These are phyloP conservation scores for Fallopia convolvulus DNA, from an alignment of 148 eudicot species.

Conservation along the genomic window DNA sequence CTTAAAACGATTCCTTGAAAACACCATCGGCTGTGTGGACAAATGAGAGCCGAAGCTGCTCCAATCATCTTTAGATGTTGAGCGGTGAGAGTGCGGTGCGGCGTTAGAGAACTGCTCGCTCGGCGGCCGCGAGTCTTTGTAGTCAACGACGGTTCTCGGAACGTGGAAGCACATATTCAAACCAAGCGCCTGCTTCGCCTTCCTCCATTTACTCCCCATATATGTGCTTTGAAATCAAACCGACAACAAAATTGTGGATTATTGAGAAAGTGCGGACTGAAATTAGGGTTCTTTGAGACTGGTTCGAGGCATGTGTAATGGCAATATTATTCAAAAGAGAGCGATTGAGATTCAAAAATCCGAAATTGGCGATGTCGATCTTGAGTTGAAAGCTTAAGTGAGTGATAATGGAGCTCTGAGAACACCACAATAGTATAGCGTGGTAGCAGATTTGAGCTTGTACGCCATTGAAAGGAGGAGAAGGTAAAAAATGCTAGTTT, in stretches of 20 bases:
- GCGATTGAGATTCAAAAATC: no score
- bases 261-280: neutral
- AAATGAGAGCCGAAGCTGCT: no score
- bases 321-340: no score
- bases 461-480: conserved; percentile 10
- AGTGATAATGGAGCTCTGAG: conserved; percentile 1
- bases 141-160: conserved; percentile 25
- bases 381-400: neutral
- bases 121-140: conserved; percentile 21
- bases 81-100: conserved; percentile 19
- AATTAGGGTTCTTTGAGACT: conserved; percentile 17
- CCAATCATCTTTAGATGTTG: neutral
- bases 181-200: conserved; percentile 55
- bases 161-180: conserved; percentile 46
- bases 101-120: conserved; percentile 30
- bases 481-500: no score
- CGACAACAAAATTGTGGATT: neutral
- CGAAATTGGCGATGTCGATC: neutral
- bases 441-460: neutral
- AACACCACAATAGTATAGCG: neutral
- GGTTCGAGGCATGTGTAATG: neutral
- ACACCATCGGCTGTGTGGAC: neutral
- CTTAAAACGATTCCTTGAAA: neutral
- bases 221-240: neutral
- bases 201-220: conserved; percentile 77